Evolutionary conservation across 1,284 basidiomycete species (phyloP).

Genomic region (Cutaneotrichosporon sp.): DNA sequence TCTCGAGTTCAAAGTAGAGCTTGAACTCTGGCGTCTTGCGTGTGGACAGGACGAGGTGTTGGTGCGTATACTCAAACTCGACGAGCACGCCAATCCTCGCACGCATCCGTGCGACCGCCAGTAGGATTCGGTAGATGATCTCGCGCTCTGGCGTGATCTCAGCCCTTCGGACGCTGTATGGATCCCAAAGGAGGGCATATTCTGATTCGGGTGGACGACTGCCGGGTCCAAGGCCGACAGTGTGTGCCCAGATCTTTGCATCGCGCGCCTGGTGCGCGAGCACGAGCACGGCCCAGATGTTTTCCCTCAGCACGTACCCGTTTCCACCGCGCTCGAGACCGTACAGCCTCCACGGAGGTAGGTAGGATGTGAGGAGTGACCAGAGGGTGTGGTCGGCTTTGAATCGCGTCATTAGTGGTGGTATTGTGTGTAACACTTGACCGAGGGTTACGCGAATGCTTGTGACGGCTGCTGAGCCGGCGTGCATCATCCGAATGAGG

Average conservation of each 20-base stretch:
- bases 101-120: not conserved
- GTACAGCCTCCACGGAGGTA: not conserved
- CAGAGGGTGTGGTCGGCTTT: slow-evolving; percentile 1
- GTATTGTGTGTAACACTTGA: not conserved
- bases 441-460: not conserved
- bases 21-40: not conserved
- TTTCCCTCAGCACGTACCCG: not conserved
- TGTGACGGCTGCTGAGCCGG: not conserved
- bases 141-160: not conserved
- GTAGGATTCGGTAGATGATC: not conserved
- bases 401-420: not conserved
- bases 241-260: not conserved
- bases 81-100: not conserved
- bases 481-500: not conserved
- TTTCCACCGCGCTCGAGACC: not conserved
- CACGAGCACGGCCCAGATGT: not conserved
- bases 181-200: not conserved
- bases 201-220: not conserved
- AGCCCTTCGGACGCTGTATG: not conserved
- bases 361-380: not conserved
- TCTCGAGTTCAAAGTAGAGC: not conserved
- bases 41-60: not conserved
- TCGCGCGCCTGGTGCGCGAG: not conserved
- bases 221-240: not conserved
- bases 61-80: not conserved